Conservation (phyloP, 192 early-diverging fungal species). For the Thoreauomyces humboldtii region DNA sequence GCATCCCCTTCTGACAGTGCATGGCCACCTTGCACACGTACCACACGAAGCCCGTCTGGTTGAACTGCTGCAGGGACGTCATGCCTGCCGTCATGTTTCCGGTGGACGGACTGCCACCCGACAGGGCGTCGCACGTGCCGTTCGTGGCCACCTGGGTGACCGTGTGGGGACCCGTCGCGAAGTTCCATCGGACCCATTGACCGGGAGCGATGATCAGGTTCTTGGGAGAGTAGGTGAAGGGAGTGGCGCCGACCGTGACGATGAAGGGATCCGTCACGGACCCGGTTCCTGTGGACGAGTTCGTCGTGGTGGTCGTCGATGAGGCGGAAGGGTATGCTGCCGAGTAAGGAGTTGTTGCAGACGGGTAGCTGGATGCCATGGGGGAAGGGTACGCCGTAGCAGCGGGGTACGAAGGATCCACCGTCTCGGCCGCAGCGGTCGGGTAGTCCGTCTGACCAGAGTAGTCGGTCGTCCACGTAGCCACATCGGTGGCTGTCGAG, state of each 20-base stretch:
- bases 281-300: background rate
- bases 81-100: conserved; percentile 9
- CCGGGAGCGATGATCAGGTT: conserved; percentile 9
- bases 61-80: background rate
- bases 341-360: too few species aligned
- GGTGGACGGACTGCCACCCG: background rate
- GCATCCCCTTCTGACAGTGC: conserved; percentile 23
- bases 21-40: conserved; percentile 21
- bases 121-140: conserved; percentile 9
- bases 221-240: conserved; percentile 8
- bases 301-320: too few species aligned
- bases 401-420: too few species aligned
- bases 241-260: conserved; percentile 12
- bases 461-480: too few species aligned
- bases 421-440: too few species aligned
- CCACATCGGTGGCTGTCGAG: background rate
- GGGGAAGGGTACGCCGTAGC: too few species aligned
- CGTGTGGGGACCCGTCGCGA: conserved; percentile 18
- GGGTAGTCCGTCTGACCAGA: too few species aligned
- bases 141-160: conserved; percentile 15
- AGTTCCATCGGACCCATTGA: conserved; percentile 13
- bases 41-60: conserved; percentile 3
- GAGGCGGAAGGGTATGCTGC: too few species aligned
- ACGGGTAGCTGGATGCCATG: too few species aligned
- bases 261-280: background rate